These are phyloP conservation scores for Thelonectria olida DNA, from an alignment of 2,329 filamentous ascomycete genomes.

Conservation along the genomic window DNA sequence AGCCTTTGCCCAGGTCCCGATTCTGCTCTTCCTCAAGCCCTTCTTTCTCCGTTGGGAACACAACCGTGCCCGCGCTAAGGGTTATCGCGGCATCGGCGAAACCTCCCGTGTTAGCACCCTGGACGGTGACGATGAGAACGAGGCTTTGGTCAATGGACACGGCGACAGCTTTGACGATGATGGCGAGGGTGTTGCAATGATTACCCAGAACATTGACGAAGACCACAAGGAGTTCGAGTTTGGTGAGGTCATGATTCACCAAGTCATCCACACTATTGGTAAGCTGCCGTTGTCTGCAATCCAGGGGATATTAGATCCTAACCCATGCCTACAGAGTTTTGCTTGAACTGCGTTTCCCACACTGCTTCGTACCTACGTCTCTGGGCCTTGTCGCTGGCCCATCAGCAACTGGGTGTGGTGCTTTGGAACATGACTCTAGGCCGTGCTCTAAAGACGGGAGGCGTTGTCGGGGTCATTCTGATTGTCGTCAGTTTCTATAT, in stretches of 20 bases:
- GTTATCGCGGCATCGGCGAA: slow-evolving; percentile 94
- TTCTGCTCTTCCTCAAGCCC: slow-evolving; percentile 93
- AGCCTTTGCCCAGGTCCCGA: slow-evolving; percentile 86
- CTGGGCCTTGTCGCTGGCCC: slow-evolving; percentile 95
- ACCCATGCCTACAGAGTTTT: slow-evolving; percentile 77
- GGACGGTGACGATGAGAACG: slow-evolving; percentile 79
- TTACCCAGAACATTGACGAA: slow-evolving; percentile 84
- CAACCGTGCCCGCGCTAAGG: slow-evolving; percentile 85
- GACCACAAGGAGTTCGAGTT: slow-evolving; percentile 98
- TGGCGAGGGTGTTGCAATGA: slow-evolving; percentile 85
- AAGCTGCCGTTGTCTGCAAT: slow-evolving; percentile 49
- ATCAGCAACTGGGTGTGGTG: slow-evolving; percentile 96
- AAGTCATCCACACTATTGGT: slow-evolving; percentile 98
- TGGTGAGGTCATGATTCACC: slow-evolving; percentile 96
- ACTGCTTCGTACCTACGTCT: slow-evolving; percentile 98
- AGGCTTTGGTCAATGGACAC: slow-evolving; percentile 62
- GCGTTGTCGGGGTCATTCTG: slow-evolving; percentile 77
- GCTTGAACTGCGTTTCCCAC: slow-evolving; percentile 98
- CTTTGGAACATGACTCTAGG: slow-evolving; percentile 96
- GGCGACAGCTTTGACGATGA: slow-evolving; percentile 71
- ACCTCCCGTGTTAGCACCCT: slow-evolving; percentile 86
- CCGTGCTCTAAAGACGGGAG: slow-evolving; percentile 74
- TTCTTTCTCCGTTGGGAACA: slow-evolving; percentile 95
- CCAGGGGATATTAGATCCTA: background rate
- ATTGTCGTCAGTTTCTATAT: slow-evolving; percentile 84